phyloP scores from a whole-genome alignment of 1,139 yeast genomes.

The Wickerhamomyces sp. region DNA sequence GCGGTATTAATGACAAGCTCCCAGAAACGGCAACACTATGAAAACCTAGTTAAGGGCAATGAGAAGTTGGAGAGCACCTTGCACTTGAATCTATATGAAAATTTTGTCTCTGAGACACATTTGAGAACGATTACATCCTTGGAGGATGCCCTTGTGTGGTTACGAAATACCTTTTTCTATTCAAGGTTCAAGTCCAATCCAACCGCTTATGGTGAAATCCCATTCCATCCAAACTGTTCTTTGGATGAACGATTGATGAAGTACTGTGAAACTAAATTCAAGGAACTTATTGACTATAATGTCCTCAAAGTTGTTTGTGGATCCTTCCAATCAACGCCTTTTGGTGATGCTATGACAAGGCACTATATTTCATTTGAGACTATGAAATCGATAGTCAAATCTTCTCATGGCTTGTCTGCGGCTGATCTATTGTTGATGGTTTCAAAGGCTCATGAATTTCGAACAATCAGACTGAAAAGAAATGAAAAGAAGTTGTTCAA shows the following conservation, averaged over 20 bases:
- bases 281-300: slow-evolving; percentile 26
- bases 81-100: slow-evolving; percentile 40
- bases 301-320: slow-evolving; percentile 23
- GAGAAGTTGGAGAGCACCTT: slow-evolving; percentile 46
- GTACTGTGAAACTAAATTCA: slow-evolving; percentile 30
- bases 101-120: slow-evolving; percentile 45
- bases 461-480: slow-evolving; percentile 33
- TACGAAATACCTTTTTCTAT: slow-evolving; percentile 47
- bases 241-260: slow-evolving; percentile 26
- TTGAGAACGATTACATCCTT: slow-evolving; percentile 36
- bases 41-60: slow-evolving; percentile 38
- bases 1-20: slow-evolving; percentile 49
- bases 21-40: slow-evolving; percentile 33
- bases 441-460: slow-evolving; percentile 36
- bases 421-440: slow-evolving; percentile 27
- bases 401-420: slow-evolving; percentile 15
- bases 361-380: slow-evolving; percentile 41
- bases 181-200: slow-evolving; percentile 39
- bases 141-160: slow-evolving; percentile 43
- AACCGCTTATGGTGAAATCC: slow-evolving; percentile 29
- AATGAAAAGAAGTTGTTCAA: slow-evolving; percentile 40
- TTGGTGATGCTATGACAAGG: slow-evolving; percentile 42
- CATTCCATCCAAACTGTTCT: slow-evolving; percentile 13
- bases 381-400: slow-evolving; percentile 31
- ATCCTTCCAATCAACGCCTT: slow-evolving; percentile 29